A percentile compares a stretch with the other conserved stretches of the same genome.
These are phyloP conservation scores for Cordia subcordata DNA, from an alignment of 257 asterid species.

Conservation along the genomic window DNA sequence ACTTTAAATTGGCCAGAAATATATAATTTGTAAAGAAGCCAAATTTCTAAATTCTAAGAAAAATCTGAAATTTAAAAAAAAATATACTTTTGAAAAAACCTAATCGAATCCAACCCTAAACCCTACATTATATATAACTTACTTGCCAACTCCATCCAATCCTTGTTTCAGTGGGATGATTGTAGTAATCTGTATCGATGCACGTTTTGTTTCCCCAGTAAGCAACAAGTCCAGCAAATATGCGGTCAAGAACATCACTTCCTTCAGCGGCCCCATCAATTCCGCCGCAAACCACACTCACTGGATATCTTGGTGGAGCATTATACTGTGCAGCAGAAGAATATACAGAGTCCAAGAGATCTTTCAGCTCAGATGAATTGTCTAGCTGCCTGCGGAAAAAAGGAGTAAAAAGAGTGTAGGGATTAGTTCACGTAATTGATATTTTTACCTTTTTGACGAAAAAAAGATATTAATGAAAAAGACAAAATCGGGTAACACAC, in stretches of 20 bases:
- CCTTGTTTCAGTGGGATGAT: conserved; percentile 22
- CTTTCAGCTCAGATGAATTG: conserved; percentile 29
- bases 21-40: no score
- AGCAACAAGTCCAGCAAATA: conserved; percentile 44
- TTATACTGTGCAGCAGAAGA: conserved; percentile 52
- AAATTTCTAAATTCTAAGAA: no score
- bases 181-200: conserved; percentile 11
- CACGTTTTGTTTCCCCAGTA: conserved; percentile 23
- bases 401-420: no score
- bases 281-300: conserved; percentile 44
- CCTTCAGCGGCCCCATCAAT: conserved; percentile 40
- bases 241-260: conserved; percentile 35
- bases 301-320: conserved; percentile 39
- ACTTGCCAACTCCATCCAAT: conserved; percentile 77
- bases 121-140: conserved; percentile 21
- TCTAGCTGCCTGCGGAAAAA: conserved; percentile 30
- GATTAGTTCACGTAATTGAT: neutral
- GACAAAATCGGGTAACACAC: neutral
- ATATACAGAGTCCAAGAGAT: conserved; percentile 36
- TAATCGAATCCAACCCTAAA: no score
- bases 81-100: no score
- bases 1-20: no score
- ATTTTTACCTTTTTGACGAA: no score
- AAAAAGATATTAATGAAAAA: no score
- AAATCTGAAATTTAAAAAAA: no score